A percentile compares a stretch with the other conserved stretches of the same genome.
phyloP scores from a whole-genome alignment of 2,329 filamentous ascomycete species.

The Didymella glomerata region DNA sequence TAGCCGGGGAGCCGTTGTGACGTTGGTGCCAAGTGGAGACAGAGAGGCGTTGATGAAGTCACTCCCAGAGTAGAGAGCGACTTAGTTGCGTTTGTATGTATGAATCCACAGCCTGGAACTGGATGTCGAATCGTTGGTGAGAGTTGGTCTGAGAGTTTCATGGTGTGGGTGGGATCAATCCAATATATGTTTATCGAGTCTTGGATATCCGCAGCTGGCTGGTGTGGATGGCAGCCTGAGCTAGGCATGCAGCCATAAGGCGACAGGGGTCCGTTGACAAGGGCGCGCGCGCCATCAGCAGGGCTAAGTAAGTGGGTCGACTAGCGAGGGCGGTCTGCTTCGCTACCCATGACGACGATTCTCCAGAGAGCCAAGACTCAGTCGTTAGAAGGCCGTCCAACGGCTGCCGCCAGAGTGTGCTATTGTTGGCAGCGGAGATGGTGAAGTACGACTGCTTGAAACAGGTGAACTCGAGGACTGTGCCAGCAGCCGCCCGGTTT shows the following conservation, averaged over 20 bases:
- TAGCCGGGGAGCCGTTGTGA: constrained; percentile 44
- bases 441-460: constrained; percentile 21
- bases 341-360: constrained; percentile 43
- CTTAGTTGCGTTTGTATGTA: constrained; percentile 9
- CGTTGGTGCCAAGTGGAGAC: constrained; percentile 33
- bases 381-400: constrained; percentile 38
- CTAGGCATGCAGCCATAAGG: constrained; percentile 23
- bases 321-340: constrained; percentile 45
- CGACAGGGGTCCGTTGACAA: constrained; percentile 23
- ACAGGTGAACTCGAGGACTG: constrained; percentile 23
- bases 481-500: constrained; percentile 37
- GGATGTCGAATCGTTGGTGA: constrained; percentile 14
- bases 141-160: constrained; percentile 27
- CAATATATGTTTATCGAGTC: constrained; percentile 44
- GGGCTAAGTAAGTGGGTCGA: constrained; percentile 27
- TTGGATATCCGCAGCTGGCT: constrained; percentile 32
- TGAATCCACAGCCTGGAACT: background rate
- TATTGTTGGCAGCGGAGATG: constrained; percentile 28
- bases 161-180: constrained; percentile 39
- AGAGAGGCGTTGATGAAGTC: constrained; percentile 40
- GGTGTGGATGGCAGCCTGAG: constrained; percentile 40
- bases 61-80: constrained; percentile 34
- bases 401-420: constrained; percentile 24
- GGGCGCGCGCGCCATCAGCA: constrained; percentile 24
- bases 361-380: constrained; percentile 22